Evolutionary conservation across 2,329 filamentous ascomycete species (phyloP), one percentile per base, ranked within the genome.

Genomic region (Clarireedia paspali): DNA sequence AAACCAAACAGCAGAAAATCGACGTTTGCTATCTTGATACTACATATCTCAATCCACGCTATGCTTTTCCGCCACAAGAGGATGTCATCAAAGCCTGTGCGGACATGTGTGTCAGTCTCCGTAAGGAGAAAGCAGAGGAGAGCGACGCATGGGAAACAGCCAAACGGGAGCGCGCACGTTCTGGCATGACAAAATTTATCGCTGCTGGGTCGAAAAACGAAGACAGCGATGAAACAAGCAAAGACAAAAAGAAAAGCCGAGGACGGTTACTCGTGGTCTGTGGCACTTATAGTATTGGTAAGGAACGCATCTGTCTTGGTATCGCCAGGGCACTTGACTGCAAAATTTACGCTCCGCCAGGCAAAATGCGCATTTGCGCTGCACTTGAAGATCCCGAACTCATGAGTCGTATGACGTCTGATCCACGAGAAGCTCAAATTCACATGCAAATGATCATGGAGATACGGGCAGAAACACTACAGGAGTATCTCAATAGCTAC

Each of bases 391-490:
- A 97, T 67, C 78, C 87, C 0, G 91, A 96, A 67, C 79, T 99
- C 4, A 77, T 84, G 26, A 78, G 81, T 0, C 80, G 90, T 4
- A 80, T 99, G 65, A 99, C 94, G 0, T 78, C 79, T 6, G 76
- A 96, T 67, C 91, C 94, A 0, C 74, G 80, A 23, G 88, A 89
- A 64, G 94, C 94, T 0, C 92, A 97, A 71, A 91, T 99, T 0
- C 94, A 99, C 72, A 96, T 99, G 91, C 95, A 96, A 64, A 91
- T 88, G 65, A 78, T 99, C 9, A 94, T 94, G 78, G 92, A 97
- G 70, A 91, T 99, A 62, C 85, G 91, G 26, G 85, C 91, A 36
- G 91, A 96, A 63, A 96, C 92, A 0, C 78, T 99, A 1, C 84
- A 89, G 61, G 91, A 96, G 59, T 99, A 99, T 66, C 80, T 97